phyloP scores from a whole-genome alignment of 2,329 filamentous ascomycete species.

The Sporothrix pseudoabietina region DNA sequence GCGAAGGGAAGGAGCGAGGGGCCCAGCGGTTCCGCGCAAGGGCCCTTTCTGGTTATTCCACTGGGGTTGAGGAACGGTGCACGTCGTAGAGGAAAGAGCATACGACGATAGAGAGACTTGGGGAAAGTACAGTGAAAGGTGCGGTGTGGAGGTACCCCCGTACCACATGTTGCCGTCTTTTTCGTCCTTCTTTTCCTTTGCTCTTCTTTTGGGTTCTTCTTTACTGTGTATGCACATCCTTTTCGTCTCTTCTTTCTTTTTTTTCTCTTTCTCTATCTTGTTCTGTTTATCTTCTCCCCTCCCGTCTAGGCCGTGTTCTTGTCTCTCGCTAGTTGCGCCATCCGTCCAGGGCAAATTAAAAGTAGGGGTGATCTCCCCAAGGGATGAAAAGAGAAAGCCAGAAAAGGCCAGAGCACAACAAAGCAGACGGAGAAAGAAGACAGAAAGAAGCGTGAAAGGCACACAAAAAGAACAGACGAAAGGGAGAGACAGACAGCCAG shows the following conservation, averaged over 20 bases:
- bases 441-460: background rate
- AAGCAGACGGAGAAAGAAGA: background rate
- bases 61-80: background rate
- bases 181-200: background rate
- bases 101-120: background rate
- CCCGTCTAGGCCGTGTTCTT: background rate
- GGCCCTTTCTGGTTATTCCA: background rate
- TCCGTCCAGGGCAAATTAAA: conserved; percentile 18
- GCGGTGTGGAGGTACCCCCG: background rate
- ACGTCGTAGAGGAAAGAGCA: background rate
- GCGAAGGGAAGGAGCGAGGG: background rate
- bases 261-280: background rate
- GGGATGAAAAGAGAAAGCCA: conserved; percentile 4
- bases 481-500: background rate
- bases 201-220: too few relatives aligned
- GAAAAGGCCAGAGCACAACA: background rate
- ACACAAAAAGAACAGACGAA: background rate
- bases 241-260: background rate
- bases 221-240: background rate
- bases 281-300: background rate
- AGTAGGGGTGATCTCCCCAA: conserved; percentile 4
- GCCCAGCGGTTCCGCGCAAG: background rate
- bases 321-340: conserved; percentile 17
- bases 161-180: background rate
- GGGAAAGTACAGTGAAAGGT: background rate